A percentile compares a stretch with the other conserved stretches of the same genome.
phyloP scores from a whole-genome alignment of 805 yeast genomes.

The Debaryomyces tyrocola region DNA sequence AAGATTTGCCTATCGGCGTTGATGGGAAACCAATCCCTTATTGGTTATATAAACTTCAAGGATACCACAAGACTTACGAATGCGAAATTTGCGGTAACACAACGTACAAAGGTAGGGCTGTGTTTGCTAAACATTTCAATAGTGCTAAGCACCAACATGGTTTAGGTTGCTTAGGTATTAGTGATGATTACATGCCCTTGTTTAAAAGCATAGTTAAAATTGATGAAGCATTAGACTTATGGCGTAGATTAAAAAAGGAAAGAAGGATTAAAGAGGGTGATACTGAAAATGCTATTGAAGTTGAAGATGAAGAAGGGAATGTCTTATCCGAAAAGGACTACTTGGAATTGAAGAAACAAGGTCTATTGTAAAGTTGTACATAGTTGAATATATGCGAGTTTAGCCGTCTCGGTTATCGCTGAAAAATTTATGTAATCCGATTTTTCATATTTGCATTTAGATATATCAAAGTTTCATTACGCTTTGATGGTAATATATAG shows the following conservation, averaged over 20 bases:
- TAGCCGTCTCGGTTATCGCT: background rate
- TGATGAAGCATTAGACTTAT: conserved; percentile 63
- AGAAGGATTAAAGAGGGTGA: conserved; percentile 37
- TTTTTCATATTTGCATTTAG: background rate
- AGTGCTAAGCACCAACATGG: conserved; percentile 72
- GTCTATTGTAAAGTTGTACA: conserved; percentile 52
- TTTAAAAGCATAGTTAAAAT: conserved; percentile 69
- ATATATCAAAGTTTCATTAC: background rate
- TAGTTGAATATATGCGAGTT: background rate
- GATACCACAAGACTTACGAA: conserved; percentile 64
- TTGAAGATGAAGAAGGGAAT: conserved; percentile 92
- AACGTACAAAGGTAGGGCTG: conserved; percentile 69
- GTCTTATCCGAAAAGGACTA: conserved; percentile 85
- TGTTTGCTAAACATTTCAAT: conserved; percentile 74
- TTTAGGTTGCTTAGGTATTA: conserved; percentile 70
- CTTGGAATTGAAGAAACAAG: conserved; percentile 84
- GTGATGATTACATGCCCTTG: conserved; percentile 38
- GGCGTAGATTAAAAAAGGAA: conserved; percentile 46
- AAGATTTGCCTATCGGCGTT: conserved; percentile 73
- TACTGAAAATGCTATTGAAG: conserved; percentile 63
- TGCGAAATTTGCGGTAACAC: conserved; percentile 89
- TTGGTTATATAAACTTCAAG: conserved; percentile 91
- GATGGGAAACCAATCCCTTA: conserved; percentile 92
- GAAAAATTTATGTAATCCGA: background rate
- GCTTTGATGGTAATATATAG: background rate